Conservation (phyloP, 1,284 basidiomycete species). For the Trichosporon sp. region DNA sequence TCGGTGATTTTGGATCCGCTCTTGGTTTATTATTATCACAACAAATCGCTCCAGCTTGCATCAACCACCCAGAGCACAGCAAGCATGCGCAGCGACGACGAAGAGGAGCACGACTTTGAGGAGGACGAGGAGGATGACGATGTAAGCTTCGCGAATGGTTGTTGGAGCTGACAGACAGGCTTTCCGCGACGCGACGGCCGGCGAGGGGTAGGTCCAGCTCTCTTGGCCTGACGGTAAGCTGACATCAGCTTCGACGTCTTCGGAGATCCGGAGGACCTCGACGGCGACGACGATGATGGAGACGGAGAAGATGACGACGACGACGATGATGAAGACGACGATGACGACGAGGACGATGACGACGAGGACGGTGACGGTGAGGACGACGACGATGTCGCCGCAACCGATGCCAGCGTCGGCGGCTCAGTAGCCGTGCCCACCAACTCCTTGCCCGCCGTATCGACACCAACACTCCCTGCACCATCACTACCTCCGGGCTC, state of each 20-base stretch:
- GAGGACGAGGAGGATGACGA: conserved; percentile 35
- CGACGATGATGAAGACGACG: conserved; percentile 37
- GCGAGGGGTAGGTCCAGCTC: background rate
- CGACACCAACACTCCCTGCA: conserved; percentile 8
- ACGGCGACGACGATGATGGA: conserved; percentile 35
- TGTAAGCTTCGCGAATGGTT: background rate
- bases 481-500: conserved; percentile 9
- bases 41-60: conserved; percentile 4
- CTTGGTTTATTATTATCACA: background rate
- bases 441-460: conserved; percentile 16
- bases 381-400: conserved; percentile 32
- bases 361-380: conserved; percentile 35
- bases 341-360: conserved; percentile 38
- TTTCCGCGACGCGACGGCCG: conserved; percentile 34
- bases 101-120: conserved; percentile 43
- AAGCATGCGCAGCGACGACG: conserved; percentile 46
- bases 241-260: conserved; percentile 28
- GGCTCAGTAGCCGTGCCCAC: conserved; percentile 11
- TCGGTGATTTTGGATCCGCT: conserved; percentile 26
- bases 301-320: conserved; percentile 41
- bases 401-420: conserved; percentile 9
- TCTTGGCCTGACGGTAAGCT: background rate
- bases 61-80: conserved; percentile 10
- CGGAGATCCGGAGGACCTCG: conserved; percentile 31
- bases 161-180: conserved; percentile 26